These are phyloP conservation scores for Camellia sinensis DNA, from an alignment of 148 eudicot species.

Conservation along the genomic window DNA sequence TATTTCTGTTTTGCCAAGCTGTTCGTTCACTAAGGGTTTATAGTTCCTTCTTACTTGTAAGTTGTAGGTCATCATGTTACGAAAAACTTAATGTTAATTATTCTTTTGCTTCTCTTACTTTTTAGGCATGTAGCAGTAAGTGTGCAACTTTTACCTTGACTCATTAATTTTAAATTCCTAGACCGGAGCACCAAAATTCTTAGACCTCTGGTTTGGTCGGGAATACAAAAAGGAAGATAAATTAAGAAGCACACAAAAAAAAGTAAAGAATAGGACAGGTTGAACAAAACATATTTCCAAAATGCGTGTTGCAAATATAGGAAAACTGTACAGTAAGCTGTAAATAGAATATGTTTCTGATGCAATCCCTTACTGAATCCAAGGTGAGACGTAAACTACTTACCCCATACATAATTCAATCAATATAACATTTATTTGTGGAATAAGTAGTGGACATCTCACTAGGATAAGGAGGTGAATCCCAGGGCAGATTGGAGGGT, in stretches of 20 bases:
- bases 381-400: slow-evolving; percentile 9
- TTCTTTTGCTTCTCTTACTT: not conserved
- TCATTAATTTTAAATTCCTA: not conserved
- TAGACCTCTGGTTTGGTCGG: not conserved
- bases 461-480: slow-evolving; percentile 63
- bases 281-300: not conserved
- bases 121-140: not conserved
- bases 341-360: not conserved
- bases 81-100: not conserved
- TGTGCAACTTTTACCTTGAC: not conserved
- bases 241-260: not conserved
- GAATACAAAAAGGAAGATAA: not conserved
- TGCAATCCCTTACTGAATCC: not conserved
- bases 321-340: not conserved
- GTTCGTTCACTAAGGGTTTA: not conserved
- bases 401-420: not conserved
- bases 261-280: not conserved
- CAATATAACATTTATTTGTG: slow-evolving; percentile 43
- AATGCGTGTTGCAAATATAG: not conserved
- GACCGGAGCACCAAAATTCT: not conserved
- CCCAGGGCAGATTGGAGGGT: slow-evolving; percentile 49
- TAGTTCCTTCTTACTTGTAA: not conserved
- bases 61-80: not conserved
- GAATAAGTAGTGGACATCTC: slow-evolving; percentile 61
- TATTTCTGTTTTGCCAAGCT: not conserved